A percentile compares a stretch with the other conserved stretches of the same genome.
Conservation (phyloP, 805 yeast species). For the Sugiyamaella americana region DNA sequence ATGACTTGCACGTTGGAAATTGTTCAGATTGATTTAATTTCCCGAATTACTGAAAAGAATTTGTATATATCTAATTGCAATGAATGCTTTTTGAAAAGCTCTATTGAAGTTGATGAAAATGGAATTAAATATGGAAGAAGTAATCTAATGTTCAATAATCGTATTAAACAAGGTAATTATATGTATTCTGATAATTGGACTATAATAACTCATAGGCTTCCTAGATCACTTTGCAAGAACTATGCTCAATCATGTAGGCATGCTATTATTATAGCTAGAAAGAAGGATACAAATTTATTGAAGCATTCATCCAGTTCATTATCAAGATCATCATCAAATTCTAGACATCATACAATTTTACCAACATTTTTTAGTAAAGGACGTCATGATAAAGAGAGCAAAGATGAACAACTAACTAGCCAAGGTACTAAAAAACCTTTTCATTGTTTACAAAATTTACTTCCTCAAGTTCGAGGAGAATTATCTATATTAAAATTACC, state of each 20-base stretch:
- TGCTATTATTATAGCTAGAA: neutral
- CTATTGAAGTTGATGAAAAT: neutral
- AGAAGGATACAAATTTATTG: neutral
- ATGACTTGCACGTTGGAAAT: constrained; percentile 7
- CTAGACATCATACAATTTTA: neutral
- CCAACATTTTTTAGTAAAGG: neutral
- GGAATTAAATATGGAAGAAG: neutral
- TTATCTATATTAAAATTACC: constrained; percentile 2
- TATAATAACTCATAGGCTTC: constrained; percentile 6
- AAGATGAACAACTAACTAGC: neutral
- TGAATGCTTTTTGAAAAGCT: neutral
- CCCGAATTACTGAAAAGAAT: constrained; percentile 1
- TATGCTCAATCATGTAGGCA: constrained; percentile 1
- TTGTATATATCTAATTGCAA: neutral
- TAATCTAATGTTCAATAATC: neutral
- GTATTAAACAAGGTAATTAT: neutral
- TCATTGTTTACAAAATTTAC: neutral
- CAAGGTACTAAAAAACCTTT: constrained; percentile 2
- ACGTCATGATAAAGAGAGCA: neutral
- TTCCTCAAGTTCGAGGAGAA: neutral
- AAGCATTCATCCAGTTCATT: neutral
- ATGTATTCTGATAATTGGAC: constrained; percentile 5
- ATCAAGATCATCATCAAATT: neutral
- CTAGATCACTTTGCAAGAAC: constrained; percentile 1
- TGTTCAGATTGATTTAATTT: constrained; percentile 13